Conservation (phyloP, 441 rosid species). For the Adansonia grandidieri region DNA sequence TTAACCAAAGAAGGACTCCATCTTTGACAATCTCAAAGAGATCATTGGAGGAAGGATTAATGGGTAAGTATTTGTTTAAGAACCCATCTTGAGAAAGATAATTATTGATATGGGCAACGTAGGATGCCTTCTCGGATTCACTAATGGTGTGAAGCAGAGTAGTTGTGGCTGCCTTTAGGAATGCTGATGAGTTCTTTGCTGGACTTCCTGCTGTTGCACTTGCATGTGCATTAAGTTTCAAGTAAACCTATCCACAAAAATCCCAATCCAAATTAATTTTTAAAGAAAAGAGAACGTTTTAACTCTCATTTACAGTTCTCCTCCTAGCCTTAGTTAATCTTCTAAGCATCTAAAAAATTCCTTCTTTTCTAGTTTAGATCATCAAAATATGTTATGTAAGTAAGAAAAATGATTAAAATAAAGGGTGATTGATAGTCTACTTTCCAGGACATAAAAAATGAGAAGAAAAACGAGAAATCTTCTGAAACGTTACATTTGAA, state of each 20-base stretch:
- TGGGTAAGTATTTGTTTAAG: slow-evolving; percentile 73
- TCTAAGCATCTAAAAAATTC: background rate
- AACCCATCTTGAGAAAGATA: slow-evolving; percentile 80
- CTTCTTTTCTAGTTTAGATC: too few species aligned
- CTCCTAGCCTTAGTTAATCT: background rate
- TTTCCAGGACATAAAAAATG: background rate
- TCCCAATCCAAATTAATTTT: background rate
- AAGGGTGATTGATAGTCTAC: background rate
- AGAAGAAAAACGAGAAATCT: background rate
- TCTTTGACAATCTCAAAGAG: slow-evolving; percentile 88
- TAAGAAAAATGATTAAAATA: background rate
- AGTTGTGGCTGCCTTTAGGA: slow-evolving; percentile 93
- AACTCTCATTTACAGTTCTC: background rate
- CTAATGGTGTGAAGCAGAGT: slow-evolving; percentile 89
- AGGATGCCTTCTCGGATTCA: slow-evolving; percentile 87
- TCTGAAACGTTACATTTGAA: background rate
- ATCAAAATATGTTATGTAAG: background rate
- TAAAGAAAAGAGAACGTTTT: too few species aligned
- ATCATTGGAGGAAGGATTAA: slow-evolving; percentile 82
- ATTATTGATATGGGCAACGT: slow-evolving; percentile 88
- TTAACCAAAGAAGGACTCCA: slow-evolving; percentile 93
- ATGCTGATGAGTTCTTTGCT: slow-evolving; percentile 77
- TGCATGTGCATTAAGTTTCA: slow-evolving; percentile 85
- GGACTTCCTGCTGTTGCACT: slow-evolving; percentile 69
- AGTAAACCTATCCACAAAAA: slow-evolving; percentile 58